phyloP scores from a whole-genome alignment of 495 filamentous ascomycete genomes.

The Aspergillus olivimuriae region DNA sequence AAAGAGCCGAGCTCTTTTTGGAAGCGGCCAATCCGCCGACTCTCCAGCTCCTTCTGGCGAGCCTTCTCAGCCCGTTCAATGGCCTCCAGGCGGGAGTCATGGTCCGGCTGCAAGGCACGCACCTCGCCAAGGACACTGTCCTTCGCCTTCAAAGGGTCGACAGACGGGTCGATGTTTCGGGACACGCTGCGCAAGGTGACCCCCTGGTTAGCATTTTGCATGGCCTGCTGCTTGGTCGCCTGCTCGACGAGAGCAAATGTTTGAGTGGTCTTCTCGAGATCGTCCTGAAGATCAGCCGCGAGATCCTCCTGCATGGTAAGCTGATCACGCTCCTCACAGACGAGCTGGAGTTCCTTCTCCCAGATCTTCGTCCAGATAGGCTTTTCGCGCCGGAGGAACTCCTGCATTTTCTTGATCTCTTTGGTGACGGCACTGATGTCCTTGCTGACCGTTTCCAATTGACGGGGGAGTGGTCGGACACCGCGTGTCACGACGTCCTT shows the following conservation, averaged over 20 bases:
- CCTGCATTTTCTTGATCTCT: constrained; percentile 92
- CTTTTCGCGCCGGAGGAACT: constrained; percentile 85
- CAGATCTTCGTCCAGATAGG: constrained; percentile 97
- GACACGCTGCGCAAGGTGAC: constrained; percentile 44
- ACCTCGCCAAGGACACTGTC: constrained; percentile 91
- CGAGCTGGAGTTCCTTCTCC: constrained; percentile 90
- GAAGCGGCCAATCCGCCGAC: constrained; percentile 67
- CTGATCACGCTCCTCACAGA: constrained; percentile 91
- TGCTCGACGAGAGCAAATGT: constrained; percentile 94
- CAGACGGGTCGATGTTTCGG: constrained; percentile 54
- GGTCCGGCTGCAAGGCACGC: constrained; percentile 88
- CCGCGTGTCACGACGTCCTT: constrained; percentile 94
- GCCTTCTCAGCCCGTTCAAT: constrained; percentile 92
- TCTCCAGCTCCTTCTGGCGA: constrained; percentile 80
- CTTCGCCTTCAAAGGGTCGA: constrained; percentile 76
- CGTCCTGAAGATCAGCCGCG: constrained; percentile 83
- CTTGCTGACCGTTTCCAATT: constrained; percentile 80
- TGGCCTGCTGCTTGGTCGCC: constrained; percentile 91
- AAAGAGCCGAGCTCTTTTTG: constrained; percentile 83
- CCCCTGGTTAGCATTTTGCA: constrained; percentile 47
- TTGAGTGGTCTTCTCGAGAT: constrained; percentile 86
- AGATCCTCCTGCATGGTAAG: constrained; percentile 92
- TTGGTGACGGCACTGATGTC: constrained; percentile 74
- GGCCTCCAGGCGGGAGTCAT: constrained; percentile 85
- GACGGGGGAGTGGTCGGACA: constrained; percentile 84